Evolutionary conservation across 371 early-diverging fungal genomes (phyloP).

Genomic region (Apophysomyces elegans): DNA sequence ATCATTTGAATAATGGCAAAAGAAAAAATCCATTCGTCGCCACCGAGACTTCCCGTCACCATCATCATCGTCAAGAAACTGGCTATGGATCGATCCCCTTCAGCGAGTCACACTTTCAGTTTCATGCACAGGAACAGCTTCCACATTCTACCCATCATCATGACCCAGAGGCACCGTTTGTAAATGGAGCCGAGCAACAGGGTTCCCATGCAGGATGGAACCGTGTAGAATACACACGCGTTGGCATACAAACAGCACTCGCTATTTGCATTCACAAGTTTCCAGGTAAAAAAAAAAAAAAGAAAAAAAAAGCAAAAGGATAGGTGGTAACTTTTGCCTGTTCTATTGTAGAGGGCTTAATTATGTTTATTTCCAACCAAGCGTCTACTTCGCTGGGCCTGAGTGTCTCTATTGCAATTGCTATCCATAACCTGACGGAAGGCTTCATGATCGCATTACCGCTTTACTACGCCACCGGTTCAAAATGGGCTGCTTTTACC

Average conservation of each 20-base stretch:
- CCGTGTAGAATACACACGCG: conserved; percentile 32
- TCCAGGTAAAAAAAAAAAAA: conserved; percentile 49
- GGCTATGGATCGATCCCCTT: conserved; percentile 36
- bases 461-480: conserved; percentile 71
- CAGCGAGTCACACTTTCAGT: conserved; percentile 41
- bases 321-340: not conserved
- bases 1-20: not conserved
- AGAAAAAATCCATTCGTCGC: not conserved
- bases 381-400: conserved; percentile 67
- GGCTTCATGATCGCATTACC: conserved; percentile 80
- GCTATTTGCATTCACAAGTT: conserved; percentile 82
- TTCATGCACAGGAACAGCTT: conserved; percentile 27
- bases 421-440: conserved; percentile 83
- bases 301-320: not conserved
- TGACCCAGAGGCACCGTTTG: not conserved
- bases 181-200: too few relatives aligned
- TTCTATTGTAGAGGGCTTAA: conserved; percentile 64
- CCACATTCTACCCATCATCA: conserved; percentile 14
- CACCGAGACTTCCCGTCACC: not conserved
- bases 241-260: conserved; percentile 77
- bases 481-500: conserved; percentile 62
- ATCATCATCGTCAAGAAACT: conserved; percentile 25
- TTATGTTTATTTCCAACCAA: conserved; percentile 71
- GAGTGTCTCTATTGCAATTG: conserved; percentile 72
- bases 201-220: not conserved